Evolutionary conservation across 148 eudicot species (phyloP), one percentile per base, ranked within the genome.

Genomic region (Hydrangea macrophylla): DNA sequence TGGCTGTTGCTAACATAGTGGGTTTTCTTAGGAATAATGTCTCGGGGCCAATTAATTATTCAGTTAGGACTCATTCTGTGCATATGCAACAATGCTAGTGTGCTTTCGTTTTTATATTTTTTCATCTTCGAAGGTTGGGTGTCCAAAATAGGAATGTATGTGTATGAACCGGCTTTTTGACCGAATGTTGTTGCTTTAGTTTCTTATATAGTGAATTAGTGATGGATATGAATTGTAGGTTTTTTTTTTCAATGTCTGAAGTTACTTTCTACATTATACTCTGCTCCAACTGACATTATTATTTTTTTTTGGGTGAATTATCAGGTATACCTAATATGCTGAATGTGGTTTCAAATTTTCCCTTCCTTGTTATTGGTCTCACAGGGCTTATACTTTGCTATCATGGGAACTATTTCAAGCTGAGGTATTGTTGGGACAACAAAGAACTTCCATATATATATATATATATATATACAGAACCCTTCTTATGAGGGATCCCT

Each of bases 301-400:
- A 56, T 62, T 71, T 42, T 31, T 72, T 40, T n/a, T n/a, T n/a
- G n/a, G n/a, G n/a, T n/a, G n/a, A n/a, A 50, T 51, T 69, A 70
- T 55, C 90, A 93, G 98, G 98, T 59, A 90, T 93, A 76, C 95
- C 98, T 6, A 93, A 93, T 68, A 58, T 82, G 22, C 78, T 93
- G 73, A 88, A 93, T 74, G 98, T 93, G 64, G 66, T 90, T 62
- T 93, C 98, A 68, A 93, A 93, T 73, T 76, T 88, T 57, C 98
- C 96, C 5, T 93, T 90, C 76, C 77, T 90, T 59, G 72, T 93
- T 59, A 74, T 90, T 73, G 98, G 98, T 72, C 72, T 93, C 9
- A 39, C 82, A 51, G 98, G 98, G 58, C 84, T 93, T 63, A 64
- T 93, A 56, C 89, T 93, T 73, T 90, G 95, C 81, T 80, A 78